Evolutionary conservation across 2,329 filamentous ascomycete species (phyloP).

Genomic region (Diaporthe capsici): DNA sequence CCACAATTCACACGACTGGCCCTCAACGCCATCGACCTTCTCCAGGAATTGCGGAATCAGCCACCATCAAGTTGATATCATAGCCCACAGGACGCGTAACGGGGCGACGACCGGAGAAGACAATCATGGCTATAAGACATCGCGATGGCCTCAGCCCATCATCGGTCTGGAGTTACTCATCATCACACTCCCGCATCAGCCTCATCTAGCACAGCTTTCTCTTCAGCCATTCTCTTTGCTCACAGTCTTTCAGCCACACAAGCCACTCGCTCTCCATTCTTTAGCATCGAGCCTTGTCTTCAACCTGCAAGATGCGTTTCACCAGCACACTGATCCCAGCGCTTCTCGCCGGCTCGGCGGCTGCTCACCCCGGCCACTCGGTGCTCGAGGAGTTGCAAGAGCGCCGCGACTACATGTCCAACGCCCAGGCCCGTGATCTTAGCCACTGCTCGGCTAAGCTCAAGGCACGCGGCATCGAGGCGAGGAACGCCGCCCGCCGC

Average conservation of each 20-base stretch:
- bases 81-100: slow-evolving; percentile 33
- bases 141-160: slow-evolving; percentile 16
- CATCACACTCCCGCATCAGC: slow-evolving; percentile 9
- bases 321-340: slow-evolving; percentile 43
- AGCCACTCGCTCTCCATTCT: background rate
- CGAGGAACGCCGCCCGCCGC: slow-evolving; percentile 61
- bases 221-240: slow-evolving; percentile 3
- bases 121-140: slow-evolving; percentile 17
- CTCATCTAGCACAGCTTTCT: background rate
- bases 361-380: slow-evolving; percentile 65
- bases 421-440: slow-evolving; percentile 57
- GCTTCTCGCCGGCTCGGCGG: slow-evolving; percentile 42
- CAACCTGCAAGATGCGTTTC: slow-evolving; percentile 47
- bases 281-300: background rate
- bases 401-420: slow-evolving; percentile 61
- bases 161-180: background rate
- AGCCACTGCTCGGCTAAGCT: slow-evolving; percentile 62
- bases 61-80: slow-evolving; percentile 5
- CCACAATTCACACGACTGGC: slow-evolving; percentile 7
- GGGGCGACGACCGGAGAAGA: background rate
- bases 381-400: slow-evolving; percentile 62
- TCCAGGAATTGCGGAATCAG: background rate
- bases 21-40: background rate
- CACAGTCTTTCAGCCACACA: slow-evolving; percentile 16
- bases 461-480: slow-evolving; percentile 61